A percentile compares a stretch with the other conserved stretches of the same genome.
phyloP scores from a whole-genome alignment of 371 early-diverging fungal genomes.

The Batrachochytrium dendrobatidis region DNA sequence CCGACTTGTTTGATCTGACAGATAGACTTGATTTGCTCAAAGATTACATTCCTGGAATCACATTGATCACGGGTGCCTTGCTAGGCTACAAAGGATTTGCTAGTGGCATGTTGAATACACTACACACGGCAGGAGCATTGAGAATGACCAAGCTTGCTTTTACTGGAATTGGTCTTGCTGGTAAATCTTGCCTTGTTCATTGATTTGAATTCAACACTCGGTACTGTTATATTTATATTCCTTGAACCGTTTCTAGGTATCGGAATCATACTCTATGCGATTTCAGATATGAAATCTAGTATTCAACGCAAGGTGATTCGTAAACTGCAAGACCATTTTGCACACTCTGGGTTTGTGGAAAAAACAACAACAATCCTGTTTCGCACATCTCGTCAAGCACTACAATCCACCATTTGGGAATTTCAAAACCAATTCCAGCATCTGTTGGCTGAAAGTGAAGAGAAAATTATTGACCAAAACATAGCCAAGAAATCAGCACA shows the following conservation, averaged over 20 bases:
- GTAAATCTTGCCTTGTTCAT: conserved; percentile 27
- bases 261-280: conserved; percentile 67
- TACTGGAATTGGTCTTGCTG: conserved; percentile 44
- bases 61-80: conserved; percentile 26
- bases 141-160: conserved; percentile 25
- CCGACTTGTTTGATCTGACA: conserved; percentile 53
- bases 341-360: conserved; percentile 57
- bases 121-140: too few relatives aligned
- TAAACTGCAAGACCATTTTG: conserved; percentile 64
- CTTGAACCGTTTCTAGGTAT: conserved; percentile 33
- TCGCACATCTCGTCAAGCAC: conserved; percentile 62
- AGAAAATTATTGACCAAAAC: not conserved
- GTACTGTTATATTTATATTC: not conserved
- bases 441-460: conserved; percentile 23
- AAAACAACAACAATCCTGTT: conserved; percentile 64
- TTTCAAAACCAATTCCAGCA: conserved; percentile 75
- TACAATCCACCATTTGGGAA: conserved; percentile 78
- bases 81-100: conserved; percentile 28
- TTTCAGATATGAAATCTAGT: conserved; percentile 74
- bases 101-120: not conserved
- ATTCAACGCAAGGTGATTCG: conserved; percentile 73
- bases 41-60: conserved; percentile 36
- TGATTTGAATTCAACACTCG: not conserved
- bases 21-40: conserved; percentile 58
- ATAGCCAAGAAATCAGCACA: not conserved